Percentiles rank a stretch among this genome's conserved stretches.
Conservation (phyloP, 2,329 filamentous ascomycete species). For the Claviceps fusiformis region DNA sequence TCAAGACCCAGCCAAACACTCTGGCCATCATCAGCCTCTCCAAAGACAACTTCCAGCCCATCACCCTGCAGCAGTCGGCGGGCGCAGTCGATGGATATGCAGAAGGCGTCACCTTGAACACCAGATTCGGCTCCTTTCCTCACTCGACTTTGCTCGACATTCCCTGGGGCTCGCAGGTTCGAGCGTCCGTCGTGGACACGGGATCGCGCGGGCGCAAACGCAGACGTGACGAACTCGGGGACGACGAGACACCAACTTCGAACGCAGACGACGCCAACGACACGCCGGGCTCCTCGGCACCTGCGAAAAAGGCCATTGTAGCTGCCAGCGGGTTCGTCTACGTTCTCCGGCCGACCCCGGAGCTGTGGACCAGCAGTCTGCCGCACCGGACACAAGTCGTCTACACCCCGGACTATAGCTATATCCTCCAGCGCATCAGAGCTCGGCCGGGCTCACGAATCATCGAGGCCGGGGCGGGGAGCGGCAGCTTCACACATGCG, state of each 20-base stretch:
- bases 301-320: conserved; percentile 34
- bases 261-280: conserved; percentile 22
- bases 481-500: conserved; percentile 74
- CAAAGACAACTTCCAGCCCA: conserved; percentile 69
- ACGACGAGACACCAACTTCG: conserved; percentile 28
- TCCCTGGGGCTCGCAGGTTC: conserved; percentile 84
- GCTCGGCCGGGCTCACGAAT: conserved; percentile 59
- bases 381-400: conserved; percentile 78
- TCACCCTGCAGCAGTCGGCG: conserved; percentile 50
- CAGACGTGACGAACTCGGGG: conserved; percentile 31
- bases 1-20: conserved; percentile 45
- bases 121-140: conserved; percentile 82
- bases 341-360: conserved; percentile 64
- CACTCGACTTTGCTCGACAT: conserved; percentile 64
- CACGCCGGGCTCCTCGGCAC: conserved; percentile 18
- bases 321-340: conserved; percentile 62
- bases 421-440: conserved; percentile 62
- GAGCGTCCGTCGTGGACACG: conserved; percentile 81
- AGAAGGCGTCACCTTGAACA: conserved; percentile 74
- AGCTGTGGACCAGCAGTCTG: conserved; percentile 68
- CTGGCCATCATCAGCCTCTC: conserved; percentile 81
- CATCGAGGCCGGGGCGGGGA: conserved; percentile 72
- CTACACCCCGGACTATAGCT: conserved; percentile 79
- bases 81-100: conserved; percentile 57
- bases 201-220: conserved; percentile 70